A percentile compares a stretch with the other conserved stretches of the same genome.
Conservation (phyloP, 106 monocot species). For the Apostasia ramifera region DNA sequence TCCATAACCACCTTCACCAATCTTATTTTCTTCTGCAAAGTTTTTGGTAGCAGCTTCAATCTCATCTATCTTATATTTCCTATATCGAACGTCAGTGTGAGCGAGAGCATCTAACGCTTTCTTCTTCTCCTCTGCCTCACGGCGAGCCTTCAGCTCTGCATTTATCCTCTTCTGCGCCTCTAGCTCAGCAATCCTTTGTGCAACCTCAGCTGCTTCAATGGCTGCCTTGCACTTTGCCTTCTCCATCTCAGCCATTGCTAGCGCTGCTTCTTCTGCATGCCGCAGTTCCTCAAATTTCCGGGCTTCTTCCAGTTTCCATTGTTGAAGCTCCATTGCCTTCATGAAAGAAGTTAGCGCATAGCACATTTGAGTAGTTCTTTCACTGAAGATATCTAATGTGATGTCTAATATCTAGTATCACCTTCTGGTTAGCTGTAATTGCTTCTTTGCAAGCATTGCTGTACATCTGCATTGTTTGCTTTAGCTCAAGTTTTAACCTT, state of each 20-base stretch:
- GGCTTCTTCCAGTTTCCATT: conserved; percentile 58
- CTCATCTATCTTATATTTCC: conserved; percentile 78
- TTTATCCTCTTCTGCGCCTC: conserved; percentile 49
- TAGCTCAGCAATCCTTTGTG: conserved; percentile 55
- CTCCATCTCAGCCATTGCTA: conserved; percentile 65
- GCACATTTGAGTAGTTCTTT: neutral
- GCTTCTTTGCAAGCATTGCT: conserved; percentile 88
- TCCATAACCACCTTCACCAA: conserved; percentile 95
- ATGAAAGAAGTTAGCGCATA: neutral
- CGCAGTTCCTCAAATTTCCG: conserved; percentile 51
- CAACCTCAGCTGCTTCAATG: conserved; percentile 56
- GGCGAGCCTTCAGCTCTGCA: conserved; percentile 56
- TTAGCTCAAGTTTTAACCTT: conserved; percentile 70
- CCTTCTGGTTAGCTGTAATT: conserved; percentile 71
- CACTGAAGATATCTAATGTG: neutral
- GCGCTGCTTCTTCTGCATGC: conserved; percentile 67
- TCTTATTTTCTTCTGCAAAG: conserved; percentile 45
- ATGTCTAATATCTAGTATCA: conserved; percentile 8
- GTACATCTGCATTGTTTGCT: conserved; percentile 94
- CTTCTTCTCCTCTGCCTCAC: conserved; percentile 64
- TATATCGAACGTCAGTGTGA: conserved; percentile 55
- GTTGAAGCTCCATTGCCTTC: conserved; percentile 61
- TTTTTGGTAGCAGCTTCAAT: conserved; percentile 58
- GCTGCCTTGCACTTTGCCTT: conserved; percentile 67
- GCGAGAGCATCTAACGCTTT: conserved; percentile 44